phyloP scores from a whole-genome alignment of 2,329 filamentous ascomycete species.

The Phialocephala subalpina region DNA sequence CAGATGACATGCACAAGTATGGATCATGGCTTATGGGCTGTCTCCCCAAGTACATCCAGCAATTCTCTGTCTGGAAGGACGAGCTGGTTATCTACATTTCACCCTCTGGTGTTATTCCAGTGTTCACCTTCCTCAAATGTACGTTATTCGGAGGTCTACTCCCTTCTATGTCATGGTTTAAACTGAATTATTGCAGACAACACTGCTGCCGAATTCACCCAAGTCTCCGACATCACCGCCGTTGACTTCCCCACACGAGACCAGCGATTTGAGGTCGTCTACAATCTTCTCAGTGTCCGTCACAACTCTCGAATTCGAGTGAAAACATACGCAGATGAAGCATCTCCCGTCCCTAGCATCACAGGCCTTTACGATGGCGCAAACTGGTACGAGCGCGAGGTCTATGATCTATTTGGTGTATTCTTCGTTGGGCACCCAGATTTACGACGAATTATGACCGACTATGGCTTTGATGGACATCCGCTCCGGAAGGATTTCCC shows the following conservation, averaged over 20 bases:
- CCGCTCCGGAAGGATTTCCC: conserved; percentile 98
- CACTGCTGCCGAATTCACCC: conserved; percentile 95
- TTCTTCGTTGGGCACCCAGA: conserved; percentile 97
- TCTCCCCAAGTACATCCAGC: conserved; percentile 97
- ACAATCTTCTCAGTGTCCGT: conserved; percentile 94
- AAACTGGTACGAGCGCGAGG: conserved; percentile 98
- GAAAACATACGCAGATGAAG: conserved; percentile 98
- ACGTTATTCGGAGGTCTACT: conserved; percentile 9
- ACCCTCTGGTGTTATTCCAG: conserved; percentile 86
- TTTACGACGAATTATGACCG: conserved; percentile 96
- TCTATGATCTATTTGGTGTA: conserved; percentile 96
- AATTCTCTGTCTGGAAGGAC: conserved; percentile 99
- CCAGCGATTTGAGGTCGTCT: conserved; percentile 96
- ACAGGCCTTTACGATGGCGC: conserved; percentile 90
- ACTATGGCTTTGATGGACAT: conserved; percentile 98
- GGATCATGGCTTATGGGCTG: conserved; percentile 97
- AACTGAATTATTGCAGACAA: conserved; percentile 67
- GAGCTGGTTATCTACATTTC: conserved; percentile 95
- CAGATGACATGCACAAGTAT: conserved; percentile 89
- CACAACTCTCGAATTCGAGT: conserved; percentile 97
- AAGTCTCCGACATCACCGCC: conserved; percentile 89
- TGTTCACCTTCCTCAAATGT: conserved; percentile 92
- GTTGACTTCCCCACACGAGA: conserved; percentile 96
- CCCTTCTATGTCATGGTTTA: neutral
- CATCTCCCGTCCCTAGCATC: conserved; percentile 89